Evolutionary conservation across 345 rosid genomes (phyloP).

Genomic region (Dimocarpus longan): DNA sequence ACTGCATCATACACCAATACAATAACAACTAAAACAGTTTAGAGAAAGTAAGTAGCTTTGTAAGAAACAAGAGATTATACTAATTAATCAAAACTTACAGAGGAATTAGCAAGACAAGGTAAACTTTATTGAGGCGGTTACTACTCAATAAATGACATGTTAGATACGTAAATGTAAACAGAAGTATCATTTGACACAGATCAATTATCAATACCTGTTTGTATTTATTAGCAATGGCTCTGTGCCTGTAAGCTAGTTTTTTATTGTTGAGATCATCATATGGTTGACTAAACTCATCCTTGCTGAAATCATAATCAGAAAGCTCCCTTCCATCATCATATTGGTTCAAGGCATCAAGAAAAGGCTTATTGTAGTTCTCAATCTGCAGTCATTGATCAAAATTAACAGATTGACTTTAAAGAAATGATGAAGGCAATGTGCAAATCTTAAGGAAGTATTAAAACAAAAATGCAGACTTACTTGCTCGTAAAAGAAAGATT

Average conservation of each 20-base stretch:
- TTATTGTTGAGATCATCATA: conserved; percentile 61
- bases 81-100: background rate
- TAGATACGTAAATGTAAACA: background rate
- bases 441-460: background rate
- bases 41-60: background rate
- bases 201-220: conserved; percentile 48
- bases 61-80: background rate
- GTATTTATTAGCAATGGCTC: conserved; percentile 55
- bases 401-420: background rate
- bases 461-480: conserved; percentile 35
- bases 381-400: conserved; percentile 48
- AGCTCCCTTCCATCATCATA: conserved; percentile 77
- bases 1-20: conserved; percentile 1
- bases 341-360: conserved; percentile 56
- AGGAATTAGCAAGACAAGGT: background rate
- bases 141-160: background rate
- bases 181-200: conserved; percentile 2
- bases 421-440: background rate
- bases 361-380: conserved; percentile 82
- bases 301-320: conserved; percentile 59
- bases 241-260: conserved; percentile 77
- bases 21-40: conserved; percentile 8
- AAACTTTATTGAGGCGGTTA: background rate
- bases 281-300: conserved; percentile 63
- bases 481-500: conserved; percentile 75